Conservation (phyloP, 164 flowering plant genomes). For the Kingdonia uniflora region DNA sequence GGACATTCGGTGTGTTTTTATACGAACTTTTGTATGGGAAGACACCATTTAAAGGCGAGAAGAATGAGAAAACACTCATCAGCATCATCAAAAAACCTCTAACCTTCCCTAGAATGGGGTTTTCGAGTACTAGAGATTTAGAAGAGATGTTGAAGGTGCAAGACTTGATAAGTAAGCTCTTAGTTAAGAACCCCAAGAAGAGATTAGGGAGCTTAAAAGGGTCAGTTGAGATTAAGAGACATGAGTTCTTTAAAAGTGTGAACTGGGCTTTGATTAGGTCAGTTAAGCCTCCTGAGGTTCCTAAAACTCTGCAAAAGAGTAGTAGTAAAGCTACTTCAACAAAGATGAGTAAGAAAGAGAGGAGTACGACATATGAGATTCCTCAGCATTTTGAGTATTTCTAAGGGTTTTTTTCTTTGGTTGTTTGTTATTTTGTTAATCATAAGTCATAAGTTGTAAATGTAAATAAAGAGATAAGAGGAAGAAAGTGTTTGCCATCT, state of each 20-base stretch:
- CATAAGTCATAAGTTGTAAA: too few relatives aligned
- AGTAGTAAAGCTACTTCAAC: conserved; percentile 18
- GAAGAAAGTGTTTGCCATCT: too few relatives aligned
- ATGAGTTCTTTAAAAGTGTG: conserved; percentile 78
- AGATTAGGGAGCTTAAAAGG: conserved; percentile 73
- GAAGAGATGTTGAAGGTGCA: conserved; percentile 61
- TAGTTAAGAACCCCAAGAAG: conserved; percentile 77
- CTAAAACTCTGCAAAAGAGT: conserved; percentile 23
- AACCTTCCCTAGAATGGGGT: conserved; percentile 34
- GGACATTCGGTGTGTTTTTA: conserved; percentile 82
- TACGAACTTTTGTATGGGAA: conserved; percentile 68
- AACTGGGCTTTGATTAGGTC: conserved; percentile 91
- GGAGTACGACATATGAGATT: conserved; percentile 50
- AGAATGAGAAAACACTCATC: conserved; percentile 66
- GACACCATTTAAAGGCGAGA: conserved; percentile 87
- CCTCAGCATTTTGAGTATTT: conserved; percentile 72
- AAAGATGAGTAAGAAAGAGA: conserved; percentile 43
- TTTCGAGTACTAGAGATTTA: conserved; percentile 28
- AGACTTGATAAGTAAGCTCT: conserved; percentile 52
- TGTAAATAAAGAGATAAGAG: too few relatives aligned
- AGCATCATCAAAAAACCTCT: conserved; percentile 68
- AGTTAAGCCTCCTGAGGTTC: conserved; percentile 70
- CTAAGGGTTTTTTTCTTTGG: conserved; percentile 9
- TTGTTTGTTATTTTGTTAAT: too few relatives aligned
- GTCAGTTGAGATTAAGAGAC: conserved; percentile 70